Evolutionary conservation across 2,329 filamentous ascomycete genomes (phyloP).

Genomic region (Epichloe sylvatica): DNA sequence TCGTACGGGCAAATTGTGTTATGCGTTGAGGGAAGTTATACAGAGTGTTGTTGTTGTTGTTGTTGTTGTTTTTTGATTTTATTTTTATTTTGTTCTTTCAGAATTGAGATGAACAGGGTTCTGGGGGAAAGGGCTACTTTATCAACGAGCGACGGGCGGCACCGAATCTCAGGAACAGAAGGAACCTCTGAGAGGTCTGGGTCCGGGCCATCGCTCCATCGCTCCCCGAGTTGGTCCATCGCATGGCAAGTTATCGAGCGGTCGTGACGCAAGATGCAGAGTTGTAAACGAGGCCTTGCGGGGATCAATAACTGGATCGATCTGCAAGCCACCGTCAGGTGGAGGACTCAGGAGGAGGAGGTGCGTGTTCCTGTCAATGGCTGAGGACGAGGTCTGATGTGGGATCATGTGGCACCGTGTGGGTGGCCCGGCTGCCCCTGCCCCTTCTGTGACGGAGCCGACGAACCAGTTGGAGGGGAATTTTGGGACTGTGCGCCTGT

Average conservation of each 20-base stretch:
- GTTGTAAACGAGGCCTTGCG: neutral
- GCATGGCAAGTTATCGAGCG: neutral
- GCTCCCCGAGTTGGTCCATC: neutral
- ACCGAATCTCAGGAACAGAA: too few species aligned
- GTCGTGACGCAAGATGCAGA: neutral
- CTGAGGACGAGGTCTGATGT: neutral
- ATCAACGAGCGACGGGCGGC: neutral
- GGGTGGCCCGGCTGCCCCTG: neutral
- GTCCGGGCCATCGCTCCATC: neutral
- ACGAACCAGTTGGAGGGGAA: neutral
- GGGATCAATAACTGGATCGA: slow-evolving; percentile 3
- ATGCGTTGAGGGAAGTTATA: too few species aligned
- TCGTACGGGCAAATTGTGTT: neutral
- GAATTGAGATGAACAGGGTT: neutral
- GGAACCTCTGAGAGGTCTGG: too few species aligned
- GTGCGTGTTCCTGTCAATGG: slow-evolving; percentile 1
- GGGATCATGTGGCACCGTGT: neutral
- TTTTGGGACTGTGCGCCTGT: too few species aligned
- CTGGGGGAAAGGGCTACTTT: neutral
- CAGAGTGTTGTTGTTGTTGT: too few species aligned
- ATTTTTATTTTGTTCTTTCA: too few species aligned
- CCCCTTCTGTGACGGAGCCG: too few species aligned
- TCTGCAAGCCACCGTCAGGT: slow-evolving; percentile 2
- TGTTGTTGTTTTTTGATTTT: too few species aligned
- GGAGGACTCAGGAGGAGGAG: neutral